Evolutionary conservation across 495 filamentous ascomycete genomes (phyloP), one percentile per base, ranked within the genome.

Genomic region (Aspergillus sclerotioniger): DNA sequence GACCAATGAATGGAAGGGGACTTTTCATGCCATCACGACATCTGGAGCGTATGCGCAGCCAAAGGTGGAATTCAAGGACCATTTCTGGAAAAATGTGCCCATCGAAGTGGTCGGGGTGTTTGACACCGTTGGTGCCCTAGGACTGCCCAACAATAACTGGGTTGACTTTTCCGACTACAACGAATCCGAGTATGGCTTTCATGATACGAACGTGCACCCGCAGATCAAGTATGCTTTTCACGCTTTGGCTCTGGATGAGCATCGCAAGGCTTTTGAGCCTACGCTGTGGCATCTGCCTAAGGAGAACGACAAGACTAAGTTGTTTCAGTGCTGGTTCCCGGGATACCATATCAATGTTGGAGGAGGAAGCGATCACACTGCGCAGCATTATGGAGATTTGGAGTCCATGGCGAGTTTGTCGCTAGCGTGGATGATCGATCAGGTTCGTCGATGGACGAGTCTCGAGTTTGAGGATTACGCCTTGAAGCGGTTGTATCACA

Each of bases 281-380:
- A 50, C 47, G 1, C 10, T 49, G 19, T 49, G 46, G 46, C 46
- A 49, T 29, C 46, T 29, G 4, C 46, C 46, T 0, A 5, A n/a
- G 6, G 20, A 29, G 7, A 49, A 49, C 20, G 28, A 9, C 8
- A 49, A 8, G 20, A 41, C 25, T 1, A 37, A 62, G 12, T 33
- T 67, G 47, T 62, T 41, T 16, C 66, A 68, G 25, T 58, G 60
- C 28, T 69, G 67, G 67, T 62, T 69, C 25, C 78, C 79, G 6
- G 80, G 80, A 8, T 77, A 71, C 8, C 79, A 83, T 58, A 67
- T 70, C 56, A 75, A 79, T 48, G 60, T 78, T 32, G 80, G 80
- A 28, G 80, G 80, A 6, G 51, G 51, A 3, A 43, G 35, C 16
- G 35, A 54, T 3, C 6, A 54, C 3, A 54, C 51, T 2, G 17